A percentile compares a stretch with the other conserved stretches of the same genome.
phyloP scores from a whole-genome alignment of 1,139 yeast species.

The Ashbya aceris region DNA sequence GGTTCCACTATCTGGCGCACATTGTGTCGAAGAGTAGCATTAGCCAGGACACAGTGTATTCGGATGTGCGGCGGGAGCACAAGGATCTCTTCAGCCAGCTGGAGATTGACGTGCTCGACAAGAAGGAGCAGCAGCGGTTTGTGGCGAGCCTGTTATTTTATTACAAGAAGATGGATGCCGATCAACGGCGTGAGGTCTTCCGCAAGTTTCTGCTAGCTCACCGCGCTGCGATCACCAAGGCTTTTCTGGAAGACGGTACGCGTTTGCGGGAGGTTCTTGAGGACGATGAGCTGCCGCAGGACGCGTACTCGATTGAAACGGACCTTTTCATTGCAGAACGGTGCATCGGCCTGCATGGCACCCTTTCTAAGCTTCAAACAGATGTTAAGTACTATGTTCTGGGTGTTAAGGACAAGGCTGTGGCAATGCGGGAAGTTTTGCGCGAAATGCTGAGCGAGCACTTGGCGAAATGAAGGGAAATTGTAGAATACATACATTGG shows the following conservation, averaged over 20 bases:
- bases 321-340: slow-evolving; percentile 15
- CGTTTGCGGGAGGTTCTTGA: slow-evolving; percentile 1
- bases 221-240: neutral
- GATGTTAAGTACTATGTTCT: slow-evolving; percentile 19
- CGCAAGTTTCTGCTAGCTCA: slow-evolving; percentile 1
- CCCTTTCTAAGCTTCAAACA: slow-evolving; percentile 9
- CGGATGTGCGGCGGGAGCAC: slow-evolving; percentile 21
- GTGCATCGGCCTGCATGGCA: slow-evolving; percentile 11
- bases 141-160: slow-evolving; percentile 22
- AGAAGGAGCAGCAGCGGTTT: slow-evolving; percentile 19
- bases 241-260: neutral
- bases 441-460: neutral
- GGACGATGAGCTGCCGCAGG: slow-evolving; percentile 4
- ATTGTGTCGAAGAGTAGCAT: slow-evolving; percentile 22
- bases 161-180: slow-evolving; percentile 18
- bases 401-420: slow-evolving; percentile 19
- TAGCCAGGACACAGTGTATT: slow-evolving; percentile 16
- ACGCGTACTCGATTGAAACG: slow-evolving; percentile 16
- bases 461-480: no score
- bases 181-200: slow-evolving; percentile 16
- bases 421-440: slow-evolving; percentile 8
- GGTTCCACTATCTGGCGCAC: slow-evolving; percentile 27
- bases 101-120: slow-evolving; percentile 13
- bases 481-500: neutral
- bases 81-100: slow-evolving; percentile 19